Evolutionary conservation across 352 stramenopile species (phyloP).

Genomic region (Phytophthora hybrid): DNA sequence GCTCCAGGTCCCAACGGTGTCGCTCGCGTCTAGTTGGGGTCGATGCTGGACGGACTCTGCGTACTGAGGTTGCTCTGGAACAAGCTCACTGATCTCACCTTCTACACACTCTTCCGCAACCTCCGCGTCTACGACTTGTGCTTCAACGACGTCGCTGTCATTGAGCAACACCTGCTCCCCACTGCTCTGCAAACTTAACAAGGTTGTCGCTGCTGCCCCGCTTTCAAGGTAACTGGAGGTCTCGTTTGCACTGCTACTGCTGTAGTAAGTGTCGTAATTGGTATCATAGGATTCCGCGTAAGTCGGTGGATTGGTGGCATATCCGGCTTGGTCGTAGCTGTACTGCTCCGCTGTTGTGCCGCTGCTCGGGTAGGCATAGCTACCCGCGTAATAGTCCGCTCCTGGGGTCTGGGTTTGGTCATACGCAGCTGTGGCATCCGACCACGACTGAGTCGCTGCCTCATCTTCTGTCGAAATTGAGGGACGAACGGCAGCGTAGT

Average conservation of each 20-base stretch:
- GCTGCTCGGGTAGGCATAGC: conserved; percentile 23
- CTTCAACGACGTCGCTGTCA: conserved; percentile 42
- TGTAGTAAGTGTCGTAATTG: conserved; percentile 23
- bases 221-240: conserved; percentile 16
- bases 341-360: neutral
- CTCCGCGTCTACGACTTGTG: conserved; percentile 52
- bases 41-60: conserved; percentile 1
- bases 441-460: conserved; percentile 15
- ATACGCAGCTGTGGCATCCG: conserved; percentile 12
- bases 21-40: conserved; percentile 9
- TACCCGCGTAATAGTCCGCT: conserved; percentile 19
- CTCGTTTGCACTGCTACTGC: neutral
- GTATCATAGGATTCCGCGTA: conserved; percentile 15
- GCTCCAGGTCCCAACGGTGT: conserved; percentile 43
- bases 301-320: conserved; percentile 11
- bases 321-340: conserved; percentile 12
- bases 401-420: conserved; percentile 19
- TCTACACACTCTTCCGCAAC: conserved; percentile 31
- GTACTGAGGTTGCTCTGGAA: conserved; percentile 1
- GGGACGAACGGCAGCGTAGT: conserved; percentile 32
- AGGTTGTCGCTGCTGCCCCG: conserved; percentile 18
- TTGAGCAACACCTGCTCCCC: neutral
- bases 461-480: conserved; percentile 21
- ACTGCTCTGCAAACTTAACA: conserved; percentile 29
- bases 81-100: neutral